phyloP scores from a whole-genome alignment of 2,329 filamentous ascomycete species.

The Cladosporium austrohemisphaericum region DNA sequence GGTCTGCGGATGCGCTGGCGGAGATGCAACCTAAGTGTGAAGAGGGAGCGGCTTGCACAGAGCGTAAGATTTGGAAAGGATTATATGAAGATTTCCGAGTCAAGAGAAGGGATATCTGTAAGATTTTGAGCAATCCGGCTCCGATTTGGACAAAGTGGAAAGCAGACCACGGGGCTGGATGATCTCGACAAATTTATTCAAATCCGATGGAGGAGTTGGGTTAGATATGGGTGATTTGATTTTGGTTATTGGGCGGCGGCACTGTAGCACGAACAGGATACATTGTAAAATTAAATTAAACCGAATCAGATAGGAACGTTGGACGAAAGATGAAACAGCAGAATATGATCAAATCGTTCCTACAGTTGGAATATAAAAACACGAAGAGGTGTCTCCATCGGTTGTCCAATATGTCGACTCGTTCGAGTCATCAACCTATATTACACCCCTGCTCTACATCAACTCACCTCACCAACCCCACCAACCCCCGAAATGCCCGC shows the following conservation, averaged over 20 bases:
- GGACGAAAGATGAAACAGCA: no score
- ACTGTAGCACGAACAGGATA: neutral
- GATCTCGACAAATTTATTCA: neutral
- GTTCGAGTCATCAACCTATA: no score
- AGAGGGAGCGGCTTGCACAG: slow-evolving; percentile 25
- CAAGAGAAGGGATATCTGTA: slow-evolving; percentile 40
- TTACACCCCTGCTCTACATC: no score
- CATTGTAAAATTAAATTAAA: neutral
- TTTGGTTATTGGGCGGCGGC: neutral
- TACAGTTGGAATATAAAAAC: no score
- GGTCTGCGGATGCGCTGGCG: slow-evolving; percentile 37
- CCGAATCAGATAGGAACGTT: no score
- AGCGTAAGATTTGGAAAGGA: slow-evolving; percentile 43
- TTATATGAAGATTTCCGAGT: slow-evolving; percentile 44
- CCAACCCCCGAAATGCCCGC: slow-evolving; percentile 34
- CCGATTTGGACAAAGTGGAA: slow-evolving; percentile 20
- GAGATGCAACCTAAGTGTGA: slow-evolving; percentile 46
- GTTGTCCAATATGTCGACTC: no score
- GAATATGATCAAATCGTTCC: no score
- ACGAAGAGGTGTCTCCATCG: no score
- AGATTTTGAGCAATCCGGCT: slow-evolving; percentile 20
- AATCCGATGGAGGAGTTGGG: neutral
- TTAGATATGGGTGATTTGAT: neutral
- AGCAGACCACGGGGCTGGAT: slow-evolving; percentile 8
- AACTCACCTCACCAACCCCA: no score